Evolutionary conservation across 2,329 filamentous ascomycete genomes (phyloP), one percentile per base, ranked within the genome.

Genomic region (Fusarium lyarnte): DNA sequence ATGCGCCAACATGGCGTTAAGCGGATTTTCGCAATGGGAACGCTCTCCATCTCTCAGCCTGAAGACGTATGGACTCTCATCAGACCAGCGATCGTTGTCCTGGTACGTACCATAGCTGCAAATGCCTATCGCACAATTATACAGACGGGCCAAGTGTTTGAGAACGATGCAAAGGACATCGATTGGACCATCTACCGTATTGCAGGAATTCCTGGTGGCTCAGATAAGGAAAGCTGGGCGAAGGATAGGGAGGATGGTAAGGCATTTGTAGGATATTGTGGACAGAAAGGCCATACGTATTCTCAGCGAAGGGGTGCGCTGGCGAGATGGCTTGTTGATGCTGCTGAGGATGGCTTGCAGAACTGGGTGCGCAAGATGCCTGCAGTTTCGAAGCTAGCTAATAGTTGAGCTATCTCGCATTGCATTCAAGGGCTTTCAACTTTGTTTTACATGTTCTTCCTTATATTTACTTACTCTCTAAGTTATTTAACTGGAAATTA

Each of bases 21-120:
- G 8, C 77, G 81, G 14, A 80, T 82, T 41, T 69, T 81, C 21
- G 79, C 77, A 9, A 81, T 81, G 78, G 70, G 77, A 13, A 82
- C 81, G 8, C 45, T 80, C 13, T 80, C 81, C 12, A 68, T 77
- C 31, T 61, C 72, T n/a, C 61, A 66, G 1, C 59, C 70, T 0
- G 68, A 77, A n/a, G 81, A 82, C 46, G 23, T 53, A 2, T 76
- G 71, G 43, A 69, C 58, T 11, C 2, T 70, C 4, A 41, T 75
- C 49, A 43, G 43, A 73, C n/a, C 55, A 65, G 3, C 69, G 33
- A 17, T 69, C 11, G 51, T 66, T 0, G 11, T 58, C 0, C 16
- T 78, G 4, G 63, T 79, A 19, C 47, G 69, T 2, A 17, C 74
- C 9, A 12, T 70, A 19, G 61, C 55, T 10, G 41, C 57, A 2